Evolutionary conservation across 2,329 filamentous ascomycete species (phyloP).

Genomic region (Helotiales sp.): DNA sequence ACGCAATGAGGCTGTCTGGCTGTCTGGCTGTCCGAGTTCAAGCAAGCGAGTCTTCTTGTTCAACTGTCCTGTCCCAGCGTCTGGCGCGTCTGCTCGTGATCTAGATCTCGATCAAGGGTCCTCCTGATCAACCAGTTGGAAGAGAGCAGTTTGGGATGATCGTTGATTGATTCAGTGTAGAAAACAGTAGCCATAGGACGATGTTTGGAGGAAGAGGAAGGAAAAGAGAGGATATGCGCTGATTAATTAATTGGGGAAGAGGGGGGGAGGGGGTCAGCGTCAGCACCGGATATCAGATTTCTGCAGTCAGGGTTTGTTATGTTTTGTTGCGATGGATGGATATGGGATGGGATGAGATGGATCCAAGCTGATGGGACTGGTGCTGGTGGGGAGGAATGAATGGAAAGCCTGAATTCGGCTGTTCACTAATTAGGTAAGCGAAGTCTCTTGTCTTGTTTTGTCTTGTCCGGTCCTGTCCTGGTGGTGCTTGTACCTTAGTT

Average conservation of each 20-base stretch:
- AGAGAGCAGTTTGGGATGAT: constrained; percentile 20
- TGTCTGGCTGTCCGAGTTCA: constrained; percentile 12
- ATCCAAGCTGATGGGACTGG: constrained; percentile 9
- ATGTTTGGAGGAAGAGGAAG: constrained; percentile 4
- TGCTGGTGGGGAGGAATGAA: not conserved
- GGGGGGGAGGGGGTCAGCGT: not conserved
- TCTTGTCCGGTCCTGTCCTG: too few relatives aligned
- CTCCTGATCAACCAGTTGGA: constrained; percentile 22
- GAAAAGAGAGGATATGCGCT: constrained; percentile 34
- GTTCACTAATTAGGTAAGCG: not conserved
- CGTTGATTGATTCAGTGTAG: constrained; percentile 14
- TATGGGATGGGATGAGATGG: not conserved
- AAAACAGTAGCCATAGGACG: constrained; percentile 24
- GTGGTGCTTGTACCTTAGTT: too few relatives aligned
- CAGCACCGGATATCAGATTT: constrained; percentile 17
- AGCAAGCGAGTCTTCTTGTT: constrained; percentile 4
- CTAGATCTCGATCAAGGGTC: constrained; percentile 24
- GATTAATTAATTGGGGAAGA: constrained; percentile 27
- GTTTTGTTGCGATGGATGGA: not conserved
- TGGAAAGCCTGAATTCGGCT: not conserved
- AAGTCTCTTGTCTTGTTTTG: too few relatives aligned
- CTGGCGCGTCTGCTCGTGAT: constrained; percentile 25
- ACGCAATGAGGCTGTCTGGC: constrained; percentile 21
- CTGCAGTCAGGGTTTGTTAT: not conserved
- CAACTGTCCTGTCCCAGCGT: constrained; percentile 14